Evolutionary conservation across 2,329 filamentous ascomycete genomes (phyloP).

Genomic region (Penicillium brasilianum): DNA sequence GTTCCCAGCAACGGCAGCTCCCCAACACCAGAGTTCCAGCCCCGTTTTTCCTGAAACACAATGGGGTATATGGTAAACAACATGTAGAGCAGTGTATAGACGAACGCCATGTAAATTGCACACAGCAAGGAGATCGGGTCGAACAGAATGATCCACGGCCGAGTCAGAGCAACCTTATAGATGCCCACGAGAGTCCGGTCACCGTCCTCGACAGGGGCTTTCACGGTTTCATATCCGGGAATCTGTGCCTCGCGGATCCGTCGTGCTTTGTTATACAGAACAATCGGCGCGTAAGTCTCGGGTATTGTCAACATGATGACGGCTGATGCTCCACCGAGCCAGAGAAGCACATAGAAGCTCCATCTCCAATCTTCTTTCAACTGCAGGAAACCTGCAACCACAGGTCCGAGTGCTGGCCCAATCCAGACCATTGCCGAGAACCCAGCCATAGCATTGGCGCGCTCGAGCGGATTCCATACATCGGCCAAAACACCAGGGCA

Average conservation of each 20-base stretch:
- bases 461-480: slow-evolving; percentile 58
- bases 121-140: slow-evolving; percentile 59
- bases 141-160: slow-evolving; percentile 62
- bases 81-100: slow-evolving; percentile 63
- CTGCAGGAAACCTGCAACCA: slow-evolving; percentile 63
- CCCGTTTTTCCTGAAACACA: slow-evolving; percentile 55
- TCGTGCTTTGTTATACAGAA: slow-evolving; percentile 60
- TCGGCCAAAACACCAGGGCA: slow-evolving; percentile 58
- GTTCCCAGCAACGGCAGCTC: slow-evolving; percentile 55
- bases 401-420: slow-evolving; percentile 59
- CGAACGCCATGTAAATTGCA: slow-evolving; percentile 59
- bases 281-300: slow-evolving; percentile 59
- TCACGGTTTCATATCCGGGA: slow-evolving; percentile 58
- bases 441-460: slow-evolving; percentile 60
- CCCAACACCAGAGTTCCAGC: slow-evolving; percentile 61
- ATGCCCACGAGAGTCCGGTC: slow-evolving; percentile 51
- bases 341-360: slow-evolving; percentile 52
- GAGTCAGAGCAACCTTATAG: slow-evolving; percentile 59
- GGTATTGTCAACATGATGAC: slow-evolving; percentile 62
- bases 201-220: slow-evolving; percentile 55
- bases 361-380: slow-evolving; percentile 56
- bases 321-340: slow-evolving; percentile 42
- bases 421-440: slow-evolving; percentile 61
- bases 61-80: slow-evolving; percentile 64
- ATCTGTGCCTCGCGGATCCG: slow-evolving; percentile 57